phyloP scores from a whole-genome alignment of 305 asterid species.

The Solanum aculeatissimum region DNA sequence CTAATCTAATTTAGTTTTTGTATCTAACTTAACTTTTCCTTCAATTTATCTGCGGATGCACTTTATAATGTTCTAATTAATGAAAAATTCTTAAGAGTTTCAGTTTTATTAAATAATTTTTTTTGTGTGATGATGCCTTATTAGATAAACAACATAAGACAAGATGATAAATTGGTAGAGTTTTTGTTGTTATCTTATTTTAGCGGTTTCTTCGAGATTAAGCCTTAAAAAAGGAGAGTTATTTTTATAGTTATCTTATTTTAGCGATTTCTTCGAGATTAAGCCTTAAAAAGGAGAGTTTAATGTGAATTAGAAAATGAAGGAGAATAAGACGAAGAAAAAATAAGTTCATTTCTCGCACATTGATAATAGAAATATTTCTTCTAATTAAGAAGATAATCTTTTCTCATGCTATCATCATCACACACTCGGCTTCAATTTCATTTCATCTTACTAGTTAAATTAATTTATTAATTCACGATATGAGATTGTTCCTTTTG shows the following conservation, averaged over 20 bases:
- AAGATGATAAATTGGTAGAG: no score
- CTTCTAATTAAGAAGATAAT: rapidly evolving
- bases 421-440: background rate
- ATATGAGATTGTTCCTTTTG: no score
- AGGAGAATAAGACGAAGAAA: background rate
- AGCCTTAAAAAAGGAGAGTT: background rate
- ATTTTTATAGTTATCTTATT: background rate
- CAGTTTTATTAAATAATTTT: background rate
- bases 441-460: background rate
- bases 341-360: background rate
- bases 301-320: background rate
- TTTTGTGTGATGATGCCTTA: background rate
- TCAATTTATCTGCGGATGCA: background rate
- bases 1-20: no score
- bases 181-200: background rate
- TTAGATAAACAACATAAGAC: background rate
- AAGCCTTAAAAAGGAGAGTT: background rate
- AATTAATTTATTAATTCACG: background rate
- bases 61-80: background rate
- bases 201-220: background rate
- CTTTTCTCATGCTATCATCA: rapidly evolving
- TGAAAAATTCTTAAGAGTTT: background rate
- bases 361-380: background rate
- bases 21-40: no score
- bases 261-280: background rate